These are phyloP conservation scores for Torulaspora microellipsoides DNA, from an alignment of 805 yeast species.

Conservation along the genomic window DNA sequence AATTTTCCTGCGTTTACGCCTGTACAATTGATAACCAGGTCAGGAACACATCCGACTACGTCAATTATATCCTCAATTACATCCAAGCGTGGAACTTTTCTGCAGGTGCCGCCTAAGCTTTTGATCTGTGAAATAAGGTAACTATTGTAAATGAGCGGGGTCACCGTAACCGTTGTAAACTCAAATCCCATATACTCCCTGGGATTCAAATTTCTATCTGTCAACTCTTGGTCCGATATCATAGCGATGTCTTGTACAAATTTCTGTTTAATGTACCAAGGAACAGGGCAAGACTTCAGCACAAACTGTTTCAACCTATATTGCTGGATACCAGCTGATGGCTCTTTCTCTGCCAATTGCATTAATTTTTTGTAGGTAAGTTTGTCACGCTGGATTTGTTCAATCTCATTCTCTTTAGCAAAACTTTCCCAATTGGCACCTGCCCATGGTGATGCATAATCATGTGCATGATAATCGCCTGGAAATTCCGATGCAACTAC, in stretches of 20 bases:
- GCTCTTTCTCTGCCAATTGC: constrained; percentile 43
- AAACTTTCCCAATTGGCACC: constrained; percentile 71
- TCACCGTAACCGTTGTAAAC: constrained; percentile 53
- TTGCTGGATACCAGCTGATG: constrained; percentile 45
- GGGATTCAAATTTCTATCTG: constrained; percentile 31
- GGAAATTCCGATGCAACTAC: constrained; percentile 47
- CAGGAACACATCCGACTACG: constrained; percentile 38
- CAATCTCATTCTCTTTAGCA: constrained; percentile 40
- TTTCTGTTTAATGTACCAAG: constrained; percentile 45
- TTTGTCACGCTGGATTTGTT: constrained; percentile 42
- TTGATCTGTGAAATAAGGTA: constrained; percentile 46
- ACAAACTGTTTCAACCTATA: constrained; percentile 16
- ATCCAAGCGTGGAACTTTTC: constrained; percentile 37
- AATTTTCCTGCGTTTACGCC: constrained; percentile 44
- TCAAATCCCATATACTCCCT: constrained; percentile 39
- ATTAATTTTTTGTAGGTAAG: constrained; percentile 46
- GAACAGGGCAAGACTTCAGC: constrained; percentile 26
- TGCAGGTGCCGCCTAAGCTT: constrained; percentile 45
- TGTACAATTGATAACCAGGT: constrained; percentile 52
- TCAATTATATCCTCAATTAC: constrained; percentile 48
- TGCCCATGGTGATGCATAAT: constrained; percentile 63
- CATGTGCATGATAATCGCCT: constrained; percentile 47
- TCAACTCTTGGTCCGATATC: constrained; percentile 36
- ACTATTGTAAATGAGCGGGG: constrained; percentile 53
- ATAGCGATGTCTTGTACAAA: constrained; percentile 40